Conservation (phyloP, 164 flowering plant species). For the Vitis cinerea region DNA sequence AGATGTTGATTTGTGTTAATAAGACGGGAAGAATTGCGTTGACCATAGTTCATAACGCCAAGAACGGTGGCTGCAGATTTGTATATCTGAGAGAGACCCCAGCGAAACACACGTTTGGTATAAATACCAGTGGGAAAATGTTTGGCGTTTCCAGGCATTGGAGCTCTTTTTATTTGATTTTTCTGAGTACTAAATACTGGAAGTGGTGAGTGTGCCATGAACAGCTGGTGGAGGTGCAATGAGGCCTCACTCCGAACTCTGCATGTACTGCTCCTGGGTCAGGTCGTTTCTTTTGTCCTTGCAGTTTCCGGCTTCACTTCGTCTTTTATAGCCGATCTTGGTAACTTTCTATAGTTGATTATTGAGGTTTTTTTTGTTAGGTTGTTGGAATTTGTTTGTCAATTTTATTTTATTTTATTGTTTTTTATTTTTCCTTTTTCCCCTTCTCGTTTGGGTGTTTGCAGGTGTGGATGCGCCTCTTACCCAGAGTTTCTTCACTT, state of each 20-base stretch:
- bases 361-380: not conserved
- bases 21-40: too few relatives aligned
- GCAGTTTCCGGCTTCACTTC: slow-evolving; percentile 49
- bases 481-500: slow-evolving; percentile 54
- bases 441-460: not conserved
- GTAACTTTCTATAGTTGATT: slow-evolving; percentile 17
- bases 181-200: too few relatives aligned
- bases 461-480: slow-evolving; percentile 74
- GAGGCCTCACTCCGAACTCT: slow-evolving; percentile 2
- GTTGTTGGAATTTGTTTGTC: not conserved
- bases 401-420: not conserved
- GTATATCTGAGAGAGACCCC: too few relatives aligned
- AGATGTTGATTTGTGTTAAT: too few relatives aligned
- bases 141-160: too few relatives aligned
- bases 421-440: not conserved
- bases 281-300: slow-evolving; percentile 47
- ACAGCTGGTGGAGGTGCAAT: too few relatives aligned
- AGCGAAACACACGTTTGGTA: too few relatives aligned
- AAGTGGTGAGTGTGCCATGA: too few relatives aligned
- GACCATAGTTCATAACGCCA: too few relatives aligned
- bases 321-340: slow-evolving; percentile 49
- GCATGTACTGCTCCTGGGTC: slow-evolving; percentile 45
- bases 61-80: too few relatives aligned
- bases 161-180: too few relatives aligned
- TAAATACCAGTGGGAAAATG: too few relatives aligned